A percentile compares a stretch with the other conserved stretches of the same genome.
Conservation (phyloP, 140 eudicot genomes). For the Stevia rebaudiana region DNA sequence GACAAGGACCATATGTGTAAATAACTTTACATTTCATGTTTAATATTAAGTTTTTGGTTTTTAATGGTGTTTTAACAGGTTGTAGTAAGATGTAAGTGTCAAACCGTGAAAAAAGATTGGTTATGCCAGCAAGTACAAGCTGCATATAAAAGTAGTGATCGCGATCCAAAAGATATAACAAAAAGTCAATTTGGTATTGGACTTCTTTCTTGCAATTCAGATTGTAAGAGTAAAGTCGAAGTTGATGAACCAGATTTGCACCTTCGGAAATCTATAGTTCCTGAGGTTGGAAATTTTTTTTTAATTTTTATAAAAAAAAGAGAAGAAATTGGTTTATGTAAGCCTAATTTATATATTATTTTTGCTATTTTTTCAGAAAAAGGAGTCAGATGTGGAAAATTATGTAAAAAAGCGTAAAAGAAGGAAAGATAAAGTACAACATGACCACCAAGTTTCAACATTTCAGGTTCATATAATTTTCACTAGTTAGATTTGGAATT, state of each 20-base stretch:
- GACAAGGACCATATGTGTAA: too few species aligned
- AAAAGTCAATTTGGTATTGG: constrained; percentile 77
- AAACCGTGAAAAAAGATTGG: constrained; percentile 89
- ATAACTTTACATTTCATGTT: background rate
- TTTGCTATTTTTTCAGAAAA: constrained; percentile 39
- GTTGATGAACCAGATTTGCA: constrained; percentile 65
- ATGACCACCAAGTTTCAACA: constrained; percentile 45
- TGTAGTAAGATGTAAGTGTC: constrained; percentile 78
- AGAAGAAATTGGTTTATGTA: background rate
- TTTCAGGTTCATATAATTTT: constrained; percentile 57
- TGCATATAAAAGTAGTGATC: constrained; percentile 44
- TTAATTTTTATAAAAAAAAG: background rate
- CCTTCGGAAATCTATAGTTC: constrained; percentile 50
- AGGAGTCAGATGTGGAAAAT: constrained; percentile 48
- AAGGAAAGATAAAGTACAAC: constrained; percentile 50
- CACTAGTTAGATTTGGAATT: background rate
- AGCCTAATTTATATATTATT: background rate
- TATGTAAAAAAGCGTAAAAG: constrained; percentile 56
- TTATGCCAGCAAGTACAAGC: constrained; percentile 72
- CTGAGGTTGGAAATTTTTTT: constrained; percentile 38
- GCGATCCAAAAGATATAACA: constrained; percentile 68
- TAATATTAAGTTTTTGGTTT: background rate
- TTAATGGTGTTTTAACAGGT: constrained; percentile 36
- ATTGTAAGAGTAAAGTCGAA: constrained; percentile 68
- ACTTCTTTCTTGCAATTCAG: constrained; percentile 67